phyloP scores from a whole-genome alignment of 1,284 basidiomycete species.

The Coniferiporia weirii region DNA sequence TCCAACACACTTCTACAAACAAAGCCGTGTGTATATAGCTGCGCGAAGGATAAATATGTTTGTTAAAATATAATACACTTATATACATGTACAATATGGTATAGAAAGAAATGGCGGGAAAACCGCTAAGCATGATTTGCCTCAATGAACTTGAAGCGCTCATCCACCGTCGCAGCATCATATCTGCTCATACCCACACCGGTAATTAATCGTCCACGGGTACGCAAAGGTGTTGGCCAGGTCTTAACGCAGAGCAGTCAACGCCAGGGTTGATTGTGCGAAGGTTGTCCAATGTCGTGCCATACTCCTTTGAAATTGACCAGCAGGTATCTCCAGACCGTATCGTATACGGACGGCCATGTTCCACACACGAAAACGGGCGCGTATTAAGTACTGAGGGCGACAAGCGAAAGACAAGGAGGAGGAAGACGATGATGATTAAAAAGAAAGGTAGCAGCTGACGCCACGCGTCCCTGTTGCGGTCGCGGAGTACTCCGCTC shows the following conservation, averaged over 20 bases:
- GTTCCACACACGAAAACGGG: conserved; percentile 41
- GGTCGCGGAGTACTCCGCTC: conserved; percentile 11
- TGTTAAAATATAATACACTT: background rate
- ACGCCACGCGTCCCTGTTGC: conserved; percentile 28
- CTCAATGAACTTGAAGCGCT: background rate
- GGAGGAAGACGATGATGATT: conserved; percentile 56
- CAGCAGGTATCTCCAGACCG: conserved; percentile 66
- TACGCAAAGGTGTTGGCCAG: conserved; percentile 57
- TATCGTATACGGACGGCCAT: conserved; percentile 44
- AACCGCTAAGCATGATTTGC: too few relatives aligned
- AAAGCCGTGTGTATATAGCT: too few relatives aligned
- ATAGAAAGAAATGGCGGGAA: too few relatives aligned
- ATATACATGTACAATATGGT: background rate
- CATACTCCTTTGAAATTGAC: conserved; percentile 50
- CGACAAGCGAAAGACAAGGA: conserved; percentile 58
- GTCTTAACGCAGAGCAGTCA: conserved; percentile 51
- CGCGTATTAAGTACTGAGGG: conserved; percentile 35
- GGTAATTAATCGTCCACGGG: conserved; percentile 32
- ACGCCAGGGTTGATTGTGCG: conserved; percentile 48
- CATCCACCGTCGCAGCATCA: background rate
- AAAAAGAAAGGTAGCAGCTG: conserved; percentile 71
- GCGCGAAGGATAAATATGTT: background rate
- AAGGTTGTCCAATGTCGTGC: conserved; percentile 50
- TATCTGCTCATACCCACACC: background rate
- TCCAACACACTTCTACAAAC: too few relatives aligned